Evolutionary conservation across 805 yeast genomes (phyloP).

Genomic region (Zygoascus tannicola): DNA sequence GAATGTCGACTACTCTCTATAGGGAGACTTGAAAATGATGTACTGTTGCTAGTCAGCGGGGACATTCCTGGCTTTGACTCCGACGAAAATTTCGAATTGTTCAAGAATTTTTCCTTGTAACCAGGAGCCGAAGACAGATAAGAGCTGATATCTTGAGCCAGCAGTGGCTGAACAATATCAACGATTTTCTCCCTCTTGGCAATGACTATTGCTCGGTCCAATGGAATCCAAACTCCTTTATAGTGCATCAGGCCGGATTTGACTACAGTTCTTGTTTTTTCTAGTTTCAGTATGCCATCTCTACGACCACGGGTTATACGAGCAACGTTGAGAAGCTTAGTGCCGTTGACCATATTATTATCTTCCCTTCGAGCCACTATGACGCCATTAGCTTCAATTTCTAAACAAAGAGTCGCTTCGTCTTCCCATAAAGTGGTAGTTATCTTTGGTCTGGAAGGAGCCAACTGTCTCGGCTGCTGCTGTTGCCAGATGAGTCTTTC

Average conservation of each 20-base stretch:
- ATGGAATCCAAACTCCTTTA: constrained; percentile 87
- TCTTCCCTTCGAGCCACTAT: constrained; percentile 78
- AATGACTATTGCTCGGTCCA: constrained; percentile 71
- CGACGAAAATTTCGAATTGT: too few species aligned
- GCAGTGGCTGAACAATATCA: constrained; percentile 56
- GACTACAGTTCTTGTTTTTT: constrained; percentile 68
- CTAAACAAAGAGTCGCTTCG: constrained; percentile 75
- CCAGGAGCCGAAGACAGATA: too few species aligned
- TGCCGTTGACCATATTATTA: constrained; percentile 78
- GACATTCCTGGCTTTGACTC: too few species aligned
- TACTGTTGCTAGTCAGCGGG: too few species aligned
- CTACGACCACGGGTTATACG: constrained; percentile 83
- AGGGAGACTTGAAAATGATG: too few species aligned
- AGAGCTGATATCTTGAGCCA: constrained; percentile 56
- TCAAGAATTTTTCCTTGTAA: too few species aligned
- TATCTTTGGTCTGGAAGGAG: constrained; percentile 37
- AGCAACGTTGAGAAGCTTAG: constrained; percentile 72
- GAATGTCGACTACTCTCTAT: too few species aligned
- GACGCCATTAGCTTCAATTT: constrained; percentile 74
- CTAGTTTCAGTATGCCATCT: constrained; percentile 74
- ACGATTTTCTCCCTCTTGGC: constrained; percentile 72
- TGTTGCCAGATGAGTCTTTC: background rate
- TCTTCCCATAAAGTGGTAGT: constrained; percentile 91
- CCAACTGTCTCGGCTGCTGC: background rate
- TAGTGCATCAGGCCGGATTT: constrained; percentile 82